Percentiles rank a stretch among this genome's conserved stretches.
Conservation (phyloP, 192 early-diverging fungal species). For the Piromyces finnis region DNA sequence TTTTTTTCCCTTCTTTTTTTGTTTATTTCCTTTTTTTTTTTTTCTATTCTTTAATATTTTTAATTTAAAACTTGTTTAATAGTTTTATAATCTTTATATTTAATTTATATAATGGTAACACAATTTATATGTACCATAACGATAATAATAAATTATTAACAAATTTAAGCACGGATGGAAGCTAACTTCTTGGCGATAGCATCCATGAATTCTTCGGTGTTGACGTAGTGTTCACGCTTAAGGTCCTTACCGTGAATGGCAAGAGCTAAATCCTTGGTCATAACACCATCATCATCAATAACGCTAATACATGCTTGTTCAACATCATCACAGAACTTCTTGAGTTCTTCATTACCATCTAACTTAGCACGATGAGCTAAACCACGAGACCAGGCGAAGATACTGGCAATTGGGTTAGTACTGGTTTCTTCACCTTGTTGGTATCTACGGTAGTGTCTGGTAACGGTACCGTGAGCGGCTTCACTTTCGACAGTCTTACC, state of each 20-base stretch:
- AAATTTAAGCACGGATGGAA: neutral
- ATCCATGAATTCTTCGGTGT: slow-evolving; percentile 71
- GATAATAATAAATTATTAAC: too few species aligned
- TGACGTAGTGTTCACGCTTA: slow-evolving; percentile 70
- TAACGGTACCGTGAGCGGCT: slow-evolving; percentile 95
- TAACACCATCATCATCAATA: slow-evolving; percentile 60
- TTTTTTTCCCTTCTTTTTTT: too few species aligned
- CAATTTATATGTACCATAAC: too few species aligned
- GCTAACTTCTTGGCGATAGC: slow-evolving; percentile 33
- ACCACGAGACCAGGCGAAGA: slow-evolving; percentile 92
- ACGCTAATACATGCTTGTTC: slow-evolving; percentile 80
- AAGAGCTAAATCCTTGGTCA: slow-evolving; percentile 98
- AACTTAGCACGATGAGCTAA: slow-evolving; percentile 87
- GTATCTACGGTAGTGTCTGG: slow-evolving; percentile 77
- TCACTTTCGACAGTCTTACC: slow-evolving; percentile 84
- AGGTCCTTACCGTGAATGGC: slow-evolving; percentile 65
- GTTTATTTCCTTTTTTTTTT: too few species aligned
- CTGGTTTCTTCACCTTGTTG: slow-evolving; percentile 86
- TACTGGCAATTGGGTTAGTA: slow-evolving; percentile 93
- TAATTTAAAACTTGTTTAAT: too few species aligned
- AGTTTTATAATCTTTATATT: too few species aligned
- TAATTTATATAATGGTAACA: too few species aligned
- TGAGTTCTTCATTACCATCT: slow-evolving; percentile 59
- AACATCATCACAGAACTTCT: slow-evolving; percentile 54
- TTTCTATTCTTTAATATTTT: too few species aligned